A percentile compares a stretch with the other conserved stretches of the same genome.
Evolutionary conservation across 257 asterid species (phyloP).

Genomic region (Solanum etuberosum): DNA sequence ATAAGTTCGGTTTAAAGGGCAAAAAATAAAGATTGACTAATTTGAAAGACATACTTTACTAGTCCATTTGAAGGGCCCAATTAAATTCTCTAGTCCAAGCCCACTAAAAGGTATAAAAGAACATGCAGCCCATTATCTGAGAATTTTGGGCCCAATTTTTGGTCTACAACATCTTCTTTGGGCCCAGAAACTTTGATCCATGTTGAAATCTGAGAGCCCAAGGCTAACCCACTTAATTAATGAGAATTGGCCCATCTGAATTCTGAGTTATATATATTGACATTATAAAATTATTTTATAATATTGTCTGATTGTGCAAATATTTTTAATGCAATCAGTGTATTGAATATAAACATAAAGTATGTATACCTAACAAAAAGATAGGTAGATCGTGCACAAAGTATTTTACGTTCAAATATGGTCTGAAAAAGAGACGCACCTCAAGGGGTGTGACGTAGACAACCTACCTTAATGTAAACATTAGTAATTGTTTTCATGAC

Average conservation of each 20-base stretch:
- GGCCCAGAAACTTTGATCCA: background rate
- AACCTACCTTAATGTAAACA: background rate
- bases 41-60: no score
- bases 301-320: background rate
- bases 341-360: background rate
- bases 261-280: background rate
- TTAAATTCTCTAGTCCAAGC: background rate
- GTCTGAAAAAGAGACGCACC: background rate
- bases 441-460: background rate
- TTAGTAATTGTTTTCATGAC: background rate
- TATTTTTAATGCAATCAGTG: background rate
- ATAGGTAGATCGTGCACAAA: background rate
- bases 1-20: background rate
- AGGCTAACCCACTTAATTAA: background rate
- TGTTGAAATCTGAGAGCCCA: background rate
- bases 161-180: background rate
- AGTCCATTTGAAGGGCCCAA: background rate
- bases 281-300: background rate
- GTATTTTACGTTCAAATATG: background rate
- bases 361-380: background rate
- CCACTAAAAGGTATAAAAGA: background rate
- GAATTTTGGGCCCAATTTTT: background rate
- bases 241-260: background rate
- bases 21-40: background rate
- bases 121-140: background rate